phyloP scores from a whole-genome alignment of 176 grass and related monocot genomes.

The bread wheat (Triticum aestivum) region IWGSC_CS_RefSeq_v2.1 NC_057794.1:586192113-586192612 shows the following conservation, averaged over 20 bases:
- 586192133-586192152: not conserved
- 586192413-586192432: slow-evolving; percentile 20
- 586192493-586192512: slow-evolving; percentile 63
- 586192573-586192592: slow-evolving; percentile 17
- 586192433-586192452: not conserved
- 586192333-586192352: slow-evolving; percentile 51
- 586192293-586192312: slow-evolving; percentile 55
- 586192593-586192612: slow-evolving; percentile 59
- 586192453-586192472: slow-evolving; percentile 13
- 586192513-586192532: slow-evolving; percentile 64
- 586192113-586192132: not conserved
- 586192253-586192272: slow-evolving; percentile 58
- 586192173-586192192: slow-evolving; percentile 51
- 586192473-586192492: not conserved
- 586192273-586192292: slow-evolving; percentile 60
- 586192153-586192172: slow-evolving; percentile 56
- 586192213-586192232: slow-evolving; percentile 62
- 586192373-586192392: slow-evolving; percentile 56
- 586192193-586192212: slow-evolving; percentile 52
- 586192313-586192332: slow-evolving; percentile 56
- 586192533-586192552: slow-evolving; percentile 58
- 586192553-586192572: slow-evolving; percentile 29
- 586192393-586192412: slow-evolving; percentile 25
- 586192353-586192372: slow-evolving; percentile 63
- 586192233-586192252: slow-evolving; percentile 46